Conservation (phyloP, 2,329 filamentous ascomycete species). For the Cercospora beticola region DNA sequence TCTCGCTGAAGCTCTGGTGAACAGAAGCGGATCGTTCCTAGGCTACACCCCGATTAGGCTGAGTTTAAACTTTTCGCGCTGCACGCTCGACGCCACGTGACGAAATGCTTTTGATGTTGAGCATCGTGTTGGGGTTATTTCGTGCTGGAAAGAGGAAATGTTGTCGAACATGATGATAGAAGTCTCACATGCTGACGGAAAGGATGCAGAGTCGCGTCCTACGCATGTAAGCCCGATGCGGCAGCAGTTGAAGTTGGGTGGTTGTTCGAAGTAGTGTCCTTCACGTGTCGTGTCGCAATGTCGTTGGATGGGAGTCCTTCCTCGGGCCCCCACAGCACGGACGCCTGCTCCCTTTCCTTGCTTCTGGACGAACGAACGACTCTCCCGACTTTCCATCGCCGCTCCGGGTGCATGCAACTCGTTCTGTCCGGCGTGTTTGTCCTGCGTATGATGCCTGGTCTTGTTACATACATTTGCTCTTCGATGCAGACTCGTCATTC, state of each 20-base stretch:
- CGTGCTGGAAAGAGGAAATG: background rate
- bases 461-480: constrained; percentile 8
- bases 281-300: constrained; percentile 10
- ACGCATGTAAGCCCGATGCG: background rate
- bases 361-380: constrained; percentile 3
- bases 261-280: background rate
- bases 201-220: background rate
- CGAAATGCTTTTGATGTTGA: background rate
- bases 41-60: background rate
- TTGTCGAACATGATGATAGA: background rate
- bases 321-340: background rate
- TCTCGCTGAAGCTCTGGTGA: background rate
- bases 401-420: background rate
- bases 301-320: constrained; percentile 6
- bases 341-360: constrained; percentile 3
- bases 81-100: background rate
- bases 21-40: background rate
- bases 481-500: constrained; percentile 15
- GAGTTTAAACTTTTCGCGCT: background rate
- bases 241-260: too few relatives aligned
- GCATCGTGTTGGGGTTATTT: background rate
- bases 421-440: background rate
- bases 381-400: background rate
- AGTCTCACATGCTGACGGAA: background rate
- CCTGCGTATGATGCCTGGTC: constrained; percentile 8